Evolutionary conservation across 345 rosid species (phyloP), one percentile per base, ranked within the genome.

Genomic region (Aethionema arabicum): DNA sequence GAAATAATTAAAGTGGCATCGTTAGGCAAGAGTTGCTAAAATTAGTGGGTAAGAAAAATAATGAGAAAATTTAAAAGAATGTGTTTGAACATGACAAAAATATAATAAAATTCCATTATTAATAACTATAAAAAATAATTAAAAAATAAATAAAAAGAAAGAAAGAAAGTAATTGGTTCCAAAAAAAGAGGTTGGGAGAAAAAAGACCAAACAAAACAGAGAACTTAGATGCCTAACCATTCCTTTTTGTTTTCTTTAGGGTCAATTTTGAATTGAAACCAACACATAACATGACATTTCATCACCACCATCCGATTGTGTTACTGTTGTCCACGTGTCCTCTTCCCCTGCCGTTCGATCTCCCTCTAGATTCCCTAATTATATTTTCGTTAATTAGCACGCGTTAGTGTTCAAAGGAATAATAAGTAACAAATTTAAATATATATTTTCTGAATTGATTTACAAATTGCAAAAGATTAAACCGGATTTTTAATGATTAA

Each of bases 181-280:
- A 57, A 44, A 72, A 72, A 56, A 51, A 33, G 36, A 61, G 67
- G 30, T 52, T 42, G 62, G 43, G 32, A 51, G 54, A 59, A 61
- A 46, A 59, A 58, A 52, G 52, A 52, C 57, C 62, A 72, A 59
- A 59, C 70, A 59, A 59, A 59, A 65, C 49, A 59, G 21, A 61
- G 72, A 66, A 72, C 50, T 61, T 72, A 53, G 35, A 56, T 67
- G 69, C 77, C 77, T 73, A 67, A 73, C 77, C 77, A 61, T 61
- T 73, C 60, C 73, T 56, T 73, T 73, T 72, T 41, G 38, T 55
- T 67, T 21, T 21, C 27, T 21, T 55, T 29, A 32, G 32, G 45
- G 66, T 51, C 61, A 44, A 51, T 21, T 21, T 21, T 21, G 27
- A 21, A 21, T 50, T 57, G 39, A 39, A 53, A 40, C 15, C 47